Conservation (phyloP, 257 asterid species). For the Primulina huaijiensis region DNA sequence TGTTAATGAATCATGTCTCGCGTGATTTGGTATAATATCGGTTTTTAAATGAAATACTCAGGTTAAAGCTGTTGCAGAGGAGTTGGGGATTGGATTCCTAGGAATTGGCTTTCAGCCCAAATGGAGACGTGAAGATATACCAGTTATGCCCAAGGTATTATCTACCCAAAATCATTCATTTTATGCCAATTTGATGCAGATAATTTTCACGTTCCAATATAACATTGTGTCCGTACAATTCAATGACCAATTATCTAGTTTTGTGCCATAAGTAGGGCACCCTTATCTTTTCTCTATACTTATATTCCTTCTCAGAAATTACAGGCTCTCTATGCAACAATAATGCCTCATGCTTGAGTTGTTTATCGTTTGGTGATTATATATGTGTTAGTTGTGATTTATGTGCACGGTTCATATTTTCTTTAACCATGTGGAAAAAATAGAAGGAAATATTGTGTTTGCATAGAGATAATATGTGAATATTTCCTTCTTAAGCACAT, state of each 20-base stretch:
- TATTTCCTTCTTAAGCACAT: no score
- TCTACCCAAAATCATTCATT: conserved; percentile 1
- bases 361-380: not conserved
- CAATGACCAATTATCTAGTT: conserved; percentile 2
- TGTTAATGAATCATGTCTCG: not conserved
- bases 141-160: conserved; percentile 96
- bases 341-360: not conserved
- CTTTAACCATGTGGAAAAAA: not conserved
- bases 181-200: conserved; percentile 14
- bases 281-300: not conserved
- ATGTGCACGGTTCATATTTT: no score
- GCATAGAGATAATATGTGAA: no score
- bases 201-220: not conserved
- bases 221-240: not conserved
- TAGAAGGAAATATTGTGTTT: no score
- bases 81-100: conserved; percentile 92
- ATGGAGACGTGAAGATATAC: conserved; percentile 88
- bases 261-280: not conserved
- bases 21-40: no score
- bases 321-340: not conserved
- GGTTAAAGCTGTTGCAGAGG: conserved; percentile 98
- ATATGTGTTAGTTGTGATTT: not conserved
- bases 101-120: conserved; percentile 97
- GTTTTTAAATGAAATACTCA: conserved; percentile 31
- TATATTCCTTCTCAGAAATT: not conserved